Evolutionary conservation across 768 basidiomycete species (phyloP).

Genomic region (Agaricus blazei): DNA sequence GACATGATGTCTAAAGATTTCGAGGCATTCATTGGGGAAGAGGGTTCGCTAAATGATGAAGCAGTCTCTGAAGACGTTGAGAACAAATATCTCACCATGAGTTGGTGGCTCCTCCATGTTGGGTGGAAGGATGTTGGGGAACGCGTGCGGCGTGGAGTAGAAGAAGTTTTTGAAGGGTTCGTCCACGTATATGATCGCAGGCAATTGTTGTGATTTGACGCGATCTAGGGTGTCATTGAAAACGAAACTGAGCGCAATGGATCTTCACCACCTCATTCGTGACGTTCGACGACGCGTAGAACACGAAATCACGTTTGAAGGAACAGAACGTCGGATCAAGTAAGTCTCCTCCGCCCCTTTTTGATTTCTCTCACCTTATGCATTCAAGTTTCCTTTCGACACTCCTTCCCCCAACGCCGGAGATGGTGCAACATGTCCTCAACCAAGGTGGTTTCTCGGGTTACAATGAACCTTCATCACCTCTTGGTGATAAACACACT

Average conservation of each 20-base stretch:
- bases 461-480: constrained; percentile 4
- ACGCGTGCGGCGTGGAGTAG: constrained; percentile 15
- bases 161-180: constrained; percentile 74
- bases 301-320: constrained; percentile 59
- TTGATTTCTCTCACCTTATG: not conserved
- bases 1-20: constrained; percentile 17
- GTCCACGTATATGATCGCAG: constrained; percentile 19
- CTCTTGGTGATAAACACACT: constrained; percentile 1
- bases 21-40: constrained; percentile 17
- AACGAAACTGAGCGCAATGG: constrained; percentile 60
- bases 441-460: constrained; percentile 53
- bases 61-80: constrained; percentile 64
- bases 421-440: constrained; percentile 64
- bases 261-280: constrained; percentile 61
- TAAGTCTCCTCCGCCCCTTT: constrained; percentile 23
- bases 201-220: not conserved
- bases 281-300: constrained; percentile 80
- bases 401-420: constrained; percentile 69
- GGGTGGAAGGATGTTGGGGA: constrained; percentile 18
- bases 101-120: constrained; percentile 17
- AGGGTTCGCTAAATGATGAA: constrained; percentile 3
- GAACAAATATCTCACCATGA: constrained; percentile 20
- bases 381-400: constrained; percentile 60
- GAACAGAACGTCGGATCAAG: constrained; percentile 52
- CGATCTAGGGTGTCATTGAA: constrained; percentile 74